phyloP scores from a whole-genome alignment of 352 stramenopile species.

The Phytophthora crassamura region DNA sequence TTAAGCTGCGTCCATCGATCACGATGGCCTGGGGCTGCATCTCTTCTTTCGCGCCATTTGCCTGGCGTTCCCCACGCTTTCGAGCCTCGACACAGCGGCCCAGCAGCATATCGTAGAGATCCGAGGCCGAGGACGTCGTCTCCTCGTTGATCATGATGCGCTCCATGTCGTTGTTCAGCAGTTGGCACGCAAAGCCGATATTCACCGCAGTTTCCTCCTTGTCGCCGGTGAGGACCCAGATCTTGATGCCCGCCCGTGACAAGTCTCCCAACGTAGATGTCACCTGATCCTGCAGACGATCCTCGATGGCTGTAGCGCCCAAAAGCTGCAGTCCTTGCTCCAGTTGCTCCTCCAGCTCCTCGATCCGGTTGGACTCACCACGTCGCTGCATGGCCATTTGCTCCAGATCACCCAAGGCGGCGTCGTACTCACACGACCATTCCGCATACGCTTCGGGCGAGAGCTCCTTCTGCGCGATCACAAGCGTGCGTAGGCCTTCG shows the following conservation, averaged over 20 bases:
- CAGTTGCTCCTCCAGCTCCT: slow-evolving; percentile 85
- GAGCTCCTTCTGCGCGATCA: slow-evolving; percentile 89
- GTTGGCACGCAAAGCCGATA: slow-evolving; percentile 95
- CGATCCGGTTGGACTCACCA: slow-evolving; percentile 71
- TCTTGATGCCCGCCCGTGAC: slow-evolving; percentile 79
- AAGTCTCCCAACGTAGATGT: slow-evolving; percentile 80
- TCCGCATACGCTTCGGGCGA: slow-evolving; percentile 58
- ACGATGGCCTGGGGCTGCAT: slow-evolving; percentile 61
- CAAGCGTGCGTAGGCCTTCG: slow-evolving; percentile 88
- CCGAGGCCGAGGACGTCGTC: slow-evolving; percentile 51
- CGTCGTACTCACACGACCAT: slow-evolving; percentile 85
- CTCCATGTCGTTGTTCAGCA: slow-evolving; percentile 97
- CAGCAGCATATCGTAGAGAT: slow-evolving; percentile 70
- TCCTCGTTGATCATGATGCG: slow-evolving; percentile 84
- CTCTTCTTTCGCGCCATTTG: slow-evolving; percentile 12
- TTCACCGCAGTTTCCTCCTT: slow-evolving; percentile 98
- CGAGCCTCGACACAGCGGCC: slow-evolving; percentile 53
- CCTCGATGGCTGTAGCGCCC: slow-evolving; percentile 83
- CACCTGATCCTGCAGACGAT: slow-evolving; percentile 82
- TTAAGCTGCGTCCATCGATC: slow-evolving; percentile 75
- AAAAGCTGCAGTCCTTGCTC: slow-evolving; percentile 78
- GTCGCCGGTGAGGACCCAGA: slow-evolving; percentile 89
- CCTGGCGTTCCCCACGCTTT: slow-evolving; percentile 39
- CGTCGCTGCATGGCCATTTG: slow-evolving; percentile 66
- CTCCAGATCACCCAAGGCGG: slow-evolving; percentile 72